Percentiles rank a stretch among this genome's conserved stretches.
These are phyloP conservation scores for Amphicarpaea edgeworthii DNA, from an alignment of 306 rosid species.

Conservation along the genomic window DNA sequence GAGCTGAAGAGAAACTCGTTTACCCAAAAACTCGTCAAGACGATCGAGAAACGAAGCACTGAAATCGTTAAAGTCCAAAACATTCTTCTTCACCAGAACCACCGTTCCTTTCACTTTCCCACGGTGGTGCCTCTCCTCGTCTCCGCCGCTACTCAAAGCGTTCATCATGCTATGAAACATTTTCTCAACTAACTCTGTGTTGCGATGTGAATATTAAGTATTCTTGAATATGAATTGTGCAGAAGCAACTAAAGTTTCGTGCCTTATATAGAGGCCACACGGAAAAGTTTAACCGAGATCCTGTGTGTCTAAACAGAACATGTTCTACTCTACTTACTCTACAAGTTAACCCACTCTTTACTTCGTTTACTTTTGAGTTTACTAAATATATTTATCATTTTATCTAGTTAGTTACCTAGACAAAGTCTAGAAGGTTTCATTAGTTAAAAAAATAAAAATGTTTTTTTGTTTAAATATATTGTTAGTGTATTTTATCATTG, in stretches of 20 bases:
- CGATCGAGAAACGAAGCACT: slow-evolving; percentile 61
- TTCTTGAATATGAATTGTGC: slow-evolving; percentile 12
- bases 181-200: not conserved
- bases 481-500: too few relatives aligned
- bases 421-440: too few relatives aligned
- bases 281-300: too few relatives aligned
- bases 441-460: too few relatives aligned
- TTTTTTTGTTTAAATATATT: too few relatives aligned
- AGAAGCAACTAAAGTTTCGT: not conserved
- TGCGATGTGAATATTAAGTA: too few relatives aligned
- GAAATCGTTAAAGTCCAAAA: slow-evolving; percentile 73
- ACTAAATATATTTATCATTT: too few relatives aligned
- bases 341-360: not conserved
- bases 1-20: slow-evolving; percentile 62
- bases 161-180: slow-evolving; percentile 44
- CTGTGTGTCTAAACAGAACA: too few relatives aligned
- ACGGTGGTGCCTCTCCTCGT: not conserved
- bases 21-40: slow-evolving; percentile 65
- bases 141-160: not conserved
- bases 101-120: slow-evolving; percentile 68
- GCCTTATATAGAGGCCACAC: slow-evolving; percentile 15
- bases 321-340: too few relatives aligned
- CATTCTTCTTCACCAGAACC: slow-evolving; percentile 80
- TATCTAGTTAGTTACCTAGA: too few relatives aligned
- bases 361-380: not conserved